These are phyloP conservation scores for Penicillium hesseltinei DNA, from an alignment of 2,329 filamentous ascomycete genomes.

Conservation along the genomic window DNA sequence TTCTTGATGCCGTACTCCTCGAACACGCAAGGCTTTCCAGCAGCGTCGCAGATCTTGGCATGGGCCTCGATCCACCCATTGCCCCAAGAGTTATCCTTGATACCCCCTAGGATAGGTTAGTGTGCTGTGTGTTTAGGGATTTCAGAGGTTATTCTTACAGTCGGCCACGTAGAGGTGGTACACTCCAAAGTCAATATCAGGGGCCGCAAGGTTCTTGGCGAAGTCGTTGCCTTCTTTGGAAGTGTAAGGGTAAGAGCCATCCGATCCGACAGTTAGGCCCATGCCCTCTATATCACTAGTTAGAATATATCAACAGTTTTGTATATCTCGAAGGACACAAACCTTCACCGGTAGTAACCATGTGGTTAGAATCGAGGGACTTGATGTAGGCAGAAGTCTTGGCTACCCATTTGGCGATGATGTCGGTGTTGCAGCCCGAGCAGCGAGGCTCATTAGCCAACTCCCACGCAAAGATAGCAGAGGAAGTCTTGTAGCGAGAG, in stretches of 20 bases:
- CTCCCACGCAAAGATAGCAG: not conserved
- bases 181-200: not conserved
- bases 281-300: not conserved
- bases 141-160: not conserved
- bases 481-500: not conserved
- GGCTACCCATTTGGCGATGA: not conserved
- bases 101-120: not conserved
- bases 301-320: not conserved
- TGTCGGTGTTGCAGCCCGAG: not conserved
- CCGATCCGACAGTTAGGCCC: not conserved
- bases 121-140: not conserved
- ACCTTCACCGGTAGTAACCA: constrained; percentile 1
- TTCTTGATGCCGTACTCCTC: not conserved
- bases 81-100: not conserved
- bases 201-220: not conserved
- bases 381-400: not conserved
- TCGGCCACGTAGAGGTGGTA: not conserved
- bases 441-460: not conserved
- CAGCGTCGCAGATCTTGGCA: not conserved
- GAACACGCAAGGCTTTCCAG: not conserved
- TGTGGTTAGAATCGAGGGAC: not conserved
- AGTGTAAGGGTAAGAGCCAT: not conserved
- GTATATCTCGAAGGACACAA: not conserved
- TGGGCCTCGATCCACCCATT: not conserved
- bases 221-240: not conserved